Evolutionary conservation across 495 filamentous ascomycete species (phyloP).

Genomic region (Neurospora hispaniola): DNA sequence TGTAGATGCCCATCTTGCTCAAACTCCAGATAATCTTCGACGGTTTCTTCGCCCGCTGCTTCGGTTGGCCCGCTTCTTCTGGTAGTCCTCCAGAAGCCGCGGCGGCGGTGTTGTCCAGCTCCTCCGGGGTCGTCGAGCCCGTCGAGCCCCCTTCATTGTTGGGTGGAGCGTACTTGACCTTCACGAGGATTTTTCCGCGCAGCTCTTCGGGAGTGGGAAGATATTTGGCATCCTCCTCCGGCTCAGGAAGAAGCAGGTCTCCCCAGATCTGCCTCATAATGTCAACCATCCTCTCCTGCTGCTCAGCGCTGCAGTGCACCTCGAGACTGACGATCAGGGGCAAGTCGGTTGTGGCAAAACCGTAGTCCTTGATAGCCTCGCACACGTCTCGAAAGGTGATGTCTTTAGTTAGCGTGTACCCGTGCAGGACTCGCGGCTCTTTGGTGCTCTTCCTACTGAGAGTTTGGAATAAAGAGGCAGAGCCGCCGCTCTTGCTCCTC

Average conservation of each 20-base stretch:
- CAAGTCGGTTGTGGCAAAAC: constrained; percentile 60
- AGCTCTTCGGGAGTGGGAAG: constrained; percentile 60
- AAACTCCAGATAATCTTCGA: constrained; percentile 68
- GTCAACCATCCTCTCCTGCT: constrained; percentile 80
- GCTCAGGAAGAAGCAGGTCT: constrained; percentile 52
- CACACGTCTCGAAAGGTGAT: constrained; percentile 79
- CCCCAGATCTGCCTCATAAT: constrained; percentile 78
- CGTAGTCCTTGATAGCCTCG: constrained; percentile 62
- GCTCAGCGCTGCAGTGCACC: constrained; percentile 65
- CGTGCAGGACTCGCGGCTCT: constrained; percentile 78
- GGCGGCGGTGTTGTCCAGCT: background rate
- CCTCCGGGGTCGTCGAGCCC: constrained; percentile 5
- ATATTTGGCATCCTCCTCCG: constrained; percentile 32
- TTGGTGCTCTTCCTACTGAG: constrained; percentile 12
- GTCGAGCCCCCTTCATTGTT: constrained; percentile 14
- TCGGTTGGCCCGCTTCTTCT: background rate
- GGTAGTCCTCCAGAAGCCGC: background rate
- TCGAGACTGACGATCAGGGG: constrained; percentile 86
- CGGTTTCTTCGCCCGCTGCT: constrained; percentile 23
- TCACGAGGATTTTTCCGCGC: constrained; percentile 73
- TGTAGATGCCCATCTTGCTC: constrained; percentile 70
- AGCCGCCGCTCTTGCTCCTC: background rate
- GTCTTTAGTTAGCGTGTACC: constrained; percentile 81
- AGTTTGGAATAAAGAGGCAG: background rate
- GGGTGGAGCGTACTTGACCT: constrained; percentile 64